These are phyloP conservation scores for Talaromyces wortmannii DNA, from an alignment of 495 filamentous ascomycete genomes.

Conservation along the genomic window DNA sequence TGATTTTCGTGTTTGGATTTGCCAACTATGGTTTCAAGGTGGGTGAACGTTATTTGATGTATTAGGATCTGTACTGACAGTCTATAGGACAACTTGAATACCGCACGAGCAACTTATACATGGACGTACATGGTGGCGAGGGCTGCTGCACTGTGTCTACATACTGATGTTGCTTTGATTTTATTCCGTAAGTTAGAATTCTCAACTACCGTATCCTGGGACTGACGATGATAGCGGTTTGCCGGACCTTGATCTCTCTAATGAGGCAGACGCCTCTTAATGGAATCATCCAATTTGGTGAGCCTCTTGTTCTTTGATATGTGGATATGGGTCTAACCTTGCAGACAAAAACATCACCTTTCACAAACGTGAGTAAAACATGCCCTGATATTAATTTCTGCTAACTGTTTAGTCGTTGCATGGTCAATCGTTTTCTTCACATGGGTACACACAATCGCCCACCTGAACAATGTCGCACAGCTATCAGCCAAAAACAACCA, in stretches of 20 bases:
- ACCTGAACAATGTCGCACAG: constrained; percentile 76
- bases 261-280: constrained; percentile 68
- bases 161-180: constrained; percentile 69
- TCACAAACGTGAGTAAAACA: constrained; percentile 48
- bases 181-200: constrained; percentile 45
- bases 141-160: constrained; percentile 61
- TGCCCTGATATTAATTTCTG: background rate
- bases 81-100: constrained; percentile 50
- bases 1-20: constrained; percentile 69
- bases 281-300: constrained; percentile 66
- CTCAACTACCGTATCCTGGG: constrained; percentile 10
- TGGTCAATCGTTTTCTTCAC: constrained; percentile 81
- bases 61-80: background rate
- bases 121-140: constrained; percentile 66
- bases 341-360: constrained; percentile 73
- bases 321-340: background rate
- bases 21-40: constrained; percentile 66
- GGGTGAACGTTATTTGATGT: background rate
- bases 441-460: constrained; percentile 72
- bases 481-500: constrained; percentile 62
- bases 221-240: constrained; percentile 45
- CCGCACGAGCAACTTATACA: constrained; percentile 56
- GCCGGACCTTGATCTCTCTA: constrained; percentile 70
- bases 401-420: constrained; percentile 43
- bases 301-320: constrained; percentile 1